Conservation (phyloP, 2,329 filamentous ascomycete species). For the Gaeumannomyces tritici region DNA sequence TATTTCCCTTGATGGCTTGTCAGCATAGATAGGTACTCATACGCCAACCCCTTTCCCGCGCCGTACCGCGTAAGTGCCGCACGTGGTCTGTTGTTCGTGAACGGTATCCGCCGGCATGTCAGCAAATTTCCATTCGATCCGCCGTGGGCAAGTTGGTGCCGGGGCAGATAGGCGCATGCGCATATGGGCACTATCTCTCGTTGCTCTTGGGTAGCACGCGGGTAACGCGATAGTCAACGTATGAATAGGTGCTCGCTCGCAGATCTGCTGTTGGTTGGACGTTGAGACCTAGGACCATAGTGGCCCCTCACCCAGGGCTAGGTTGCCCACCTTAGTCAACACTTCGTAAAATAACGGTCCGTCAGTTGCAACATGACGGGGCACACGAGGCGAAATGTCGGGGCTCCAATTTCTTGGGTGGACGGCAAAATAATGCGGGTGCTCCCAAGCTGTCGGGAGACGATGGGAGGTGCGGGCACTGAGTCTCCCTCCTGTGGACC, state of each 20-base stretch:
- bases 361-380: not conserved
- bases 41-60: not conserved
- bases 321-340: not conserved
- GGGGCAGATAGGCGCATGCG: no score
- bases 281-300: not conserved
- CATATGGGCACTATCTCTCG: no score
- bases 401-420: not conserved
- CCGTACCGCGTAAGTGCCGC: not conserved
- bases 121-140: not conserved
- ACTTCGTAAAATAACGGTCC: not conserved
- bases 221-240: not conserved
- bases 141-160: no score
- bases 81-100: not conserved
- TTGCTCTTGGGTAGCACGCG: not conserved
- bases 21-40: not conserved
- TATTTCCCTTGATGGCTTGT: not conserved
- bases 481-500: not conserved
- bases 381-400: not conserved
- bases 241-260: no score
- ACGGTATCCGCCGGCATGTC: not conserved
- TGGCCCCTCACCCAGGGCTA: not conserved
- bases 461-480: not conserved
- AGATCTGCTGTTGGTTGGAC: not conserved
- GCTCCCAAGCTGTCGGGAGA: not conserved
- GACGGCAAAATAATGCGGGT: not conserved